A percentile compares a stretch with the other conserved stretches of the same genome.
Evolutionary conservation across 805 yeast genomes (phyloP).

Genomic region (Candida yuanshanica): DNA sequence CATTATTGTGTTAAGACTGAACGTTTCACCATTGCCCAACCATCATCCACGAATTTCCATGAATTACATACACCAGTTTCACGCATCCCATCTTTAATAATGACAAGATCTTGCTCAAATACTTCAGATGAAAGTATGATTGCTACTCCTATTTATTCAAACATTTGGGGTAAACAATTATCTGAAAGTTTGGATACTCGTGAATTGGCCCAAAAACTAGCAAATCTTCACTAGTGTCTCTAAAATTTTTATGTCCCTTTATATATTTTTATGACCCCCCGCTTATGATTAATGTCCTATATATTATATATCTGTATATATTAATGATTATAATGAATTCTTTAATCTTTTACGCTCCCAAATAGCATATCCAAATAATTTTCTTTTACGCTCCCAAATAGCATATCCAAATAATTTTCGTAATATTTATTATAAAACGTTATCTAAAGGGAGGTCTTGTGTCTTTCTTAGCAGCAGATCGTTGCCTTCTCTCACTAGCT

Average conservation of each 20-base stretch:
- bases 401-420: too few species aligned
- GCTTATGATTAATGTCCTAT: neutral
- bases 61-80: neutral
- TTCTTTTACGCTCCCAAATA: too few species aligned
- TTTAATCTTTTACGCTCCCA: too few species aligned
- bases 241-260: neutral
- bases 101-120: constrained; percentile 20
- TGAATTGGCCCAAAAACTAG: constrained; percentile 17
- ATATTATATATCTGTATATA: neutral
- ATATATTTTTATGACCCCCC: neutral
- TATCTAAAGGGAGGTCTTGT: constrained; percentile 23
- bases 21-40: constrained; percentile 13
- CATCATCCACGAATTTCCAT: neutral
- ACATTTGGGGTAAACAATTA: constrained; percentile 12
- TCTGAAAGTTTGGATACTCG: constrained; percentile 15
- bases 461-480: constrained; percentile 10
- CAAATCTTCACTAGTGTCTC: constrained; percentile 6
- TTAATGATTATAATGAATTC: neutral
- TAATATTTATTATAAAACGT: neutral
- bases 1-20: constrained; percentile 18
- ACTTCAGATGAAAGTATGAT: constrained; percentile 6
- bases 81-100: constrained; percentile 12
- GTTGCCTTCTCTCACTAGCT: constrained; percentile 19
- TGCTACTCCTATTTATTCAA: constrained; percentile 5
- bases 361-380: too few species aligned